These are phyloP conservation scores for Oryza longistaminata DNA, from an alignment of 176 grass and related monocot genomes.

Conservation along the genomic window DNA sequence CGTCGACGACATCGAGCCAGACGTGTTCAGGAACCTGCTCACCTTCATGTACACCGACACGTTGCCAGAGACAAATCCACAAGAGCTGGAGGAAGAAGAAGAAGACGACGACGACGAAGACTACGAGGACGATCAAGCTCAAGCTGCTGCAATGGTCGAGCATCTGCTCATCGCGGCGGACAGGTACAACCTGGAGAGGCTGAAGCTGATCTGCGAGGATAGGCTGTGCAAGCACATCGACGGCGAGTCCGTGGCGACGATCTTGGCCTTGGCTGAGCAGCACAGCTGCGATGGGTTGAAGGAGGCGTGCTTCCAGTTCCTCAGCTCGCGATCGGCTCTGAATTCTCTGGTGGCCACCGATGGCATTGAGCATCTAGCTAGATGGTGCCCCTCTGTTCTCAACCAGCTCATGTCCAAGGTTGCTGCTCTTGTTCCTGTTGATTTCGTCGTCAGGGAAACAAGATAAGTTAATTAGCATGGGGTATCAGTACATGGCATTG, in stretches of 20 bases:
- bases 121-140: background rate
- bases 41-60: background rate
- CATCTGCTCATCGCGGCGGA: slow-evolving; percentile 17
- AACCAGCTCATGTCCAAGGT: too few relatives aligned
- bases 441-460: too few relatives aligned
- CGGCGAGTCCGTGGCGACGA: slow-evolving; percentile 12
- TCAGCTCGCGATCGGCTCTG: background rate
- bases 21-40: too few relatives aligned
- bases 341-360: background rate
- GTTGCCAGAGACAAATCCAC: background rate
- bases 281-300: slow-evolving; percentile 45
- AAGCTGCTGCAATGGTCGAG: too few relatives aligned
- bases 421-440: too few relatives aligned
- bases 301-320: slow-evolving; percentile 36
- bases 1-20: too few relatives aligned
- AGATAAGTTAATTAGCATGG: too few relatives aligned
- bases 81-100: too few relatives aligned
- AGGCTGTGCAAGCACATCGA: slow-evolving; percentile 9
- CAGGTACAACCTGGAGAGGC: slow-evolving; percentile 1
- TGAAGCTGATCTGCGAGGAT: background rate
- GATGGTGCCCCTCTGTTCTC: background rate
- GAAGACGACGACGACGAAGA: background rate
- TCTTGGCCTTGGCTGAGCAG: slow-evolving; percentile 39
- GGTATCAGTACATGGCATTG: too few relatives aligned
- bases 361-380: slow-evolving; percentile 25